phyloP scores from a whole-genome alignment of 2,329 filamentous ascomycete species.

The Furcasterigmium sp. region DNA sequence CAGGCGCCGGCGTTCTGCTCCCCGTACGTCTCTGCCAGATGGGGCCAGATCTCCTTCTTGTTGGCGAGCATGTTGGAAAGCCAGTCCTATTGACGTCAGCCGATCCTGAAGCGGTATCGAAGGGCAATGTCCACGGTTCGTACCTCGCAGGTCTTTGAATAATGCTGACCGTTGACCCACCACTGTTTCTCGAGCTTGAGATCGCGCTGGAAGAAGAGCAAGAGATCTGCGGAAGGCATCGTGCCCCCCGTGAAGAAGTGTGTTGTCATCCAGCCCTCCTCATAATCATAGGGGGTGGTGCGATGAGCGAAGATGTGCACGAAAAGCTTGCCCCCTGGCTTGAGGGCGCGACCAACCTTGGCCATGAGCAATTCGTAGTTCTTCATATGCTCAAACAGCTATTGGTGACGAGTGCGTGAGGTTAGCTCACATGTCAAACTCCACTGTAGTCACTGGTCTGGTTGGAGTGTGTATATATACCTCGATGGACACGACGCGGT shows the following conservation, averaged over 20 bases:
- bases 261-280: constrained; percentile 68
- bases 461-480: constrained; percentile 13
- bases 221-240: constrained; percentile 63
- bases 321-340: constrained; percentile 60
- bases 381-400: constrained; percentile 74
- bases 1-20: constrained; percentile 53
- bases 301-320: constrained; percentile 64
- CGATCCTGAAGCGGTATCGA: too few species aligned
- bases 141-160: constrained; percentile 65
- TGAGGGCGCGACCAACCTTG: constrained; percentile 55
- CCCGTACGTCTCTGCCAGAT: constrained; percentile 60
- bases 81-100: constrained; percentile 53
- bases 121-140: too few species aligned
- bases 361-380: constrained; percentile 64
- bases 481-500: constrained; percentile 63
- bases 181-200: constrained; percentile 57
- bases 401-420: neutral
- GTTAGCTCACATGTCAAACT: too few species aligned
- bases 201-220: constrained; percentile 62
- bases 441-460: too few species aligned
- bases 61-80: constrained; percentile 52
- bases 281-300: constrained; percentile 63
- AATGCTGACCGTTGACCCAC: constrained; percentile 67
- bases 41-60: constrained; percentile 57
- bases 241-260: constrained; percentile 71